Percentiles rank a stretch among this genome's conserved stretches.
Evolutionary conservation across 2,329 filamentous ascomycete species (phyloP).

Genomic region (Cladobotryum mycophilum): DNA sequence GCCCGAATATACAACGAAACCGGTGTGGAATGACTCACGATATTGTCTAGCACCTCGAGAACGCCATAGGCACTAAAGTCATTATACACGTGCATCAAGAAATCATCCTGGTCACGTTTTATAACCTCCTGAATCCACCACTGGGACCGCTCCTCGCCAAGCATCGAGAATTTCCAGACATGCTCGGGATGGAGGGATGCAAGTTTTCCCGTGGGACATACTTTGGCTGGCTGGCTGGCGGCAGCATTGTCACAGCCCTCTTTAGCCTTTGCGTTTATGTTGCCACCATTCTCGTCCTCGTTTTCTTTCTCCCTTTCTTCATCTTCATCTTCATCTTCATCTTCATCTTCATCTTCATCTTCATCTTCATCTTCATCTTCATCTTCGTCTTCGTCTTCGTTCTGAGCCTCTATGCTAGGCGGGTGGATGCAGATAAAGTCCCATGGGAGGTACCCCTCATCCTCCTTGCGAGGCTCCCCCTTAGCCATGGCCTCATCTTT

Average conservation of each 20-base stretch:
- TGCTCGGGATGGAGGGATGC: conserved; percentile 16
- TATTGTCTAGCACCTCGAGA: conserved; percentile 38
- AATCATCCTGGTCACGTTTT: conserved; percentile 29
- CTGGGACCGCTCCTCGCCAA: conserved; percentile 8
- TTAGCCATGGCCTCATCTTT: conserved; percentile 15
- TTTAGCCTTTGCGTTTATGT: neutral
- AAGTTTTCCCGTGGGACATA: conserved; percentile 5
- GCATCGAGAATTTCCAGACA: conserved; percentile 15
- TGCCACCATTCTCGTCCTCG: no score
- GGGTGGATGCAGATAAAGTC: conserved; percentile 17
- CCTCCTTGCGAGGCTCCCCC: conserved; percentile 6
- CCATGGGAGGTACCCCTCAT: conserved; percentile 11
- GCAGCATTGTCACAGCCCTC: neutral
- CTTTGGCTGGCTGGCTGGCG: neutral
- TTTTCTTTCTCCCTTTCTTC: neutral
- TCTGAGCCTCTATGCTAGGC: neutral
- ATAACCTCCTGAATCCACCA: conserved; percentile 18
- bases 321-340: neutral
- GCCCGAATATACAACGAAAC: neutral
- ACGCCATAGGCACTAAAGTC: conserved; percentile 34
- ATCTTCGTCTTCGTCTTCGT: neutral
- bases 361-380: neutral
- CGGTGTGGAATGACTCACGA: conserved; percentile 12
- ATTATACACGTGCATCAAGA: conserved; percentile 38
- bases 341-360: neutral